A percentile compares a stretch with the other conserved stretches of the same genome.
These are phyloP conservation scores for Herpetomonas samuelpessoai DNA, from an alignment of 208 protist genomes.

Conservation along the genomic window DNA sequence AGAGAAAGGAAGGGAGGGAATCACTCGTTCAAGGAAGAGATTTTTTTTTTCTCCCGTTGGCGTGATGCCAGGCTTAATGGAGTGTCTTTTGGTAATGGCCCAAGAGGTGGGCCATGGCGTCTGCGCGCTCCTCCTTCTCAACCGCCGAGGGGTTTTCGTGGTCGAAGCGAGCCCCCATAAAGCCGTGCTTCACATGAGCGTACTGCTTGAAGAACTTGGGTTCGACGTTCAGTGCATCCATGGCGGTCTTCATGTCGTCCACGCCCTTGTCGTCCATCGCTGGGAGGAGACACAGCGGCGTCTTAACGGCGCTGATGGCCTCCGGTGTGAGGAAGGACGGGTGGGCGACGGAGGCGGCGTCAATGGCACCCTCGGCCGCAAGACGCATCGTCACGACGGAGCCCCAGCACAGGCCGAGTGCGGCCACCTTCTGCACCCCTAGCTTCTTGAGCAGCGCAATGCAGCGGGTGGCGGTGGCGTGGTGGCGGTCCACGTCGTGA, in stretches of 20 bases:
- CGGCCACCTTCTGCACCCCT: constrained; percentile 36
- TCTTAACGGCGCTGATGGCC: constrained; percentile 11
- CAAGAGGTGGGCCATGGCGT: constrained; percentile 16
- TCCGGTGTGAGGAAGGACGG: constrained; percentile 24
- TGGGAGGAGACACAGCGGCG: constrained; percentile 35
- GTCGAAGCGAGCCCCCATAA: constrained; percentile 43
- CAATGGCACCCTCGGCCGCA: constrained; percentile 18
- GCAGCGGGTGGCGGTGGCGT: constrained; percentile 15
- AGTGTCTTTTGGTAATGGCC: constrained; percentile 39
- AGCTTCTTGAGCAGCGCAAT: constrained; percentile 31
- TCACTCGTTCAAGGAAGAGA: too few species aligned
- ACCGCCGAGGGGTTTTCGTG: constrained; percentile 22
- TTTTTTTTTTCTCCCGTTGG: too few species aligned
- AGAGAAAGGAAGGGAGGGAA: too few species aligned
- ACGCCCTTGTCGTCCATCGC: constrained; percentile 47
- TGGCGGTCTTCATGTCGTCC: constrained; percentile 28
- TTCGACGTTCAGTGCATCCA: constrained; percentile 21
- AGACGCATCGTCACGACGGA: constrained; percentile 22
- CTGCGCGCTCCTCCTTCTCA: constrained; percentile 22
- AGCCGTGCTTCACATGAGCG: constrained; percentile 43
- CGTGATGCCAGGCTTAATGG: too few species aligned
- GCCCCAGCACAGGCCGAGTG: constrained; percentile 66
- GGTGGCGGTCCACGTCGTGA: constrained; percentile 20
- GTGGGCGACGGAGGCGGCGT: constrained; percentile 36
- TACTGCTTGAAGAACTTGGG: constrained; percentile 38